These are phyloP conservation scores for Primulina eburnea DNA, from an alignment of 257 asterid genomes.

Conservation along the genomic window DNA sequence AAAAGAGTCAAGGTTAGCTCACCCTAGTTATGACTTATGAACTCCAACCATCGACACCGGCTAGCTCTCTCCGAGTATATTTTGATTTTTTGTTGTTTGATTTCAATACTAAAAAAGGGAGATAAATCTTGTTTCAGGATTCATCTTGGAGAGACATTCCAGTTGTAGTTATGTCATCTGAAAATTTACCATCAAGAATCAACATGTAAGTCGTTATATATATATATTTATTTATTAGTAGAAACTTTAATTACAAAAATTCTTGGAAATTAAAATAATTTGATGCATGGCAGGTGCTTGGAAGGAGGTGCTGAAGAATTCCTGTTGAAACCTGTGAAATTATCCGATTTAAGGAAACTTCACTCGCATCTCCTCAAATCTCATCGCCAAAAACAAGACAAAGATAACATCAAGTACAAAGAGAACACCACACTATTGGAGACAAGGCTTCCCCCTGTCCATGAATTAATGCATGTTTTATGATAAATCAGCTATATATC, in stretches of 20 bases:
- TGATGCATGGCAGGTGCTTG: conserved; percentile 39
- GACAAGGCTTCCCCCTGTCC: neutral
- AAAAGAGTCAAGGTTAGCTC: conserved; percentile 51
- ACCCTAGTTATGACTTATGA: neutral
- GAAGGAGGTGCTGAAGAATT: conserved; percentile 67
- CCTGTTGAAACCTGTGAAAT: conserved; percentile 53
- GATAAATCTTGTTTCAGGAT: conserved; percentile 30
- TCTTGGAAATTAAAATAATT: neutral
- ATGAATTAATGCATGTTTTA: neutral
- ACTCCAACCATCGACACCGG: neutral
- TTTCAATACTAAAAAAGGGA: neutral
- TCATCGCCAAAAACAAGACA: neutral
- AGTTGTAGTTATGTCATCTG: conserved; percentile 62
- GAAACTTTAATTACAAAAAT: too few species aligned
- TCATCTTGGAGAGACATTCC: conserved; percentile 60
- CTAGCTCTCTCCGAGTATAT: too few species aligned
- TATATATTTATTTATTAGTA: too few species aligned
- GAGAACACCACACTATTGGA: neutral
- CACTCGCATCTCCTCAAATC: conserved; percentile 35
- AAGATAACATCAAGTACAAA: neutral
- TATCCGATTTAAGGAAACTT: conserved; percentile 48
- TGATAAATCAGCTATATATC: neutral
- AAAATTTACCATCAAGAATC: conserved; percentile 58
- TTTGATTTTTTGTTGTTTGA: neutral
- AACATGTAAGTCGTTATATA: conserved; percentile 32